Evolutionary conservation across 164 flowering plant genomes (phyloP), one percentile per base, ranked within the genome.

Genomic region (Tetrastigma voinierianum): DNA sequence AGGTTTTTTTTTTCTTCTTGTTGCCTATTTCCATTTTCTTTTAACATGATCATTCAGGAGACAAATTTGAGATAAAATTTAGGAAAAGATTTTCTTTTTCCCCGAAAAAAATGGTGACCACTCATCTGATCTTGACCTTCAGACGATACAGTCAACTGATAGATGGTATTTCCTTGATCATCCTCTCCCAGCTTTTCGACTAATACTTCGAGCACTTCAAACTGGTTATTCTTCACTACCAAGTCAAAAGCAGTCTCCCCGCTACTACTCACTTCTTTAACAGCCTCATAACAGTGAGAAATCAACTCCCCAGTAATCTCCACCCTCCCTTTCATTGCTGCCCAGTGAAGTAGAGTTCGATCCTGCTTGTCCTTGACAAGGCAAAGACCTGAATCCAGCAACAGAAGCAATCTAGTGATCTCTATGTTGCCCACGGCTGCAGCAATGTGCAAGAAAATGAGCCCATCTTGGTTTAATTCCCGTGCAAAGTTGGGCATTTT

Each of bases 381-480:
- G 24, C 57, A 19, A 4, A 53, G 57, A 2, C 13, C 24, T 3
- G 9, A 3, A 5, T 12, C 32, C 18, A 18, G 24, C 6, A 24
- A 8, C 9, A 53, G 19, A 1, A 53, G 21, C 57, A 19, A 24
- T 19, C 24, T 53, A 1, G 10, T 23, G 1, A 53, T 53, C 24
- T 53, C 23, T 19, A 53, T 53, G 24, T 53, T 18, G 23, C 57
- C 57, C 4, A 9, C 9, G 21, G 21, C 57, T 53, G 57, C n/a
- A 18, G 57, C 57, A 4, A 20, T 18, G 24, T 53, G 21, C 57
- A 53, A 19, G 24, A 24, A 24, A 10, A 2, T 19, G 13, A 53
- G 19, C 23, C 57, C 57, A 17, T 53, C 24, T 53, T 19, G 57
- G 57, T 53, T 53, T 24, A 53, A 10, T 19, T 53, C 57, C 57